phyloP scores from a whole-genome alignment of 2,329 filamentous ascomycete genomes.

The Elsinoe ampelina region DNA sequence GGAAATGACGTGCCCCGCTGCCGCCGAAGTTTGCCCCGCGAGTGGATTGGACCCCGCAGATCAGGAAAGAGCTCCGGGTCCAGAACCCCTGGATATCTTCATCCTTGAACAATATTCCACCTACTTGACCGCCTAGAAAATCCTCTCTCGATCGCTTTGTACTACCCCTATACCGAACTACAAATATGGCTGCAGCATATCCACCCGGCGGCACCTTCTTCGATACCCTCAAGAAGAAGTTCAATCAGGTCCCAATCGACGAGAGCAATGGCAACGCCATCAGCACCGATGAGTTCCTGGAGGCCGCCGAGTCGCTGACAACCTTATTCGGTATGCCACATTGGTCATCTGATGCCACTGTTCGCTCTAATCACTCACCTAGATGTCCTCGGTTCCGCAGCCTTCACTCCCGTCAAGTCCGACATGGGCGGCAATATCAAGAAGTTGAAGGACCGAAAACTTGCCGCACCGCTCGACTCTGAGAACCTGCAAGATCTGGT shows the following conservation, averaged over 20 bases:
- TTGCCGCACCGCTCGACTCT: constrained; percentile 69
- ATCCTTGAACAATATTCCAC: background rate
- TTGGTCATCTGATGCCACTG: background rate
- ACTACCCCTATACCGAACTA: too few species aligned
- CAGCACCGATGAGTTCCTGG: constrained; percentile 76
- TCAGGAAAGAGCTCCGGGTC: background rate
- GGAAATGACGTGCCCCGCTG: background rate
- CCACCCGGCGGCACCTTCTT: constrained; percentile 71
- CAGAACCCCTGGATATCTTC: background rate
- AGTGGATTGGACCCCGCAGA: background rate
- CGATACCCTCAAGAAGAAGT: constrained; percentile 74
- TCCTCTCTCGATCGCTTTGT: background rate
- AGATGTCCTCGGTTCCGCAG: constrained; percentile 57
- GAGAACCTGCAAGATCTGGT: constrained; percentile 76
- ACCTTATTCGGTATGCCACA: constrained; percentile 65
- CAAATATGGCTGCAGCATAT: constrained; percentile 20
- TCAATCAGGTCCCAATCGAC: constrained; percentile 71
- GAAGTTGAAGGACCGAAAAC: constrained; percentile 83
- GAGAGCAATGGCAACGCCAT: constrained; percentile 66
- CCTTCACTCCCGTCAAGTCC: constrained; percentile 82
- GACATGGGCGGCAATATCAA: constrained; percentile 90
- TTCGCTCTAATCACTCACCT: background rate
- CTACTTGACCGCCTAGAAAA: too few species aligned
- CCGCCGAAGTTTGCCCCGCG: background rate
- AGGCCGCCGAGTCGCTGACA: constrained; percentile 78